Conservation (phyloP, 2,329 filamentous ascomycete species). For the Mariannaea sp. region DNA sequence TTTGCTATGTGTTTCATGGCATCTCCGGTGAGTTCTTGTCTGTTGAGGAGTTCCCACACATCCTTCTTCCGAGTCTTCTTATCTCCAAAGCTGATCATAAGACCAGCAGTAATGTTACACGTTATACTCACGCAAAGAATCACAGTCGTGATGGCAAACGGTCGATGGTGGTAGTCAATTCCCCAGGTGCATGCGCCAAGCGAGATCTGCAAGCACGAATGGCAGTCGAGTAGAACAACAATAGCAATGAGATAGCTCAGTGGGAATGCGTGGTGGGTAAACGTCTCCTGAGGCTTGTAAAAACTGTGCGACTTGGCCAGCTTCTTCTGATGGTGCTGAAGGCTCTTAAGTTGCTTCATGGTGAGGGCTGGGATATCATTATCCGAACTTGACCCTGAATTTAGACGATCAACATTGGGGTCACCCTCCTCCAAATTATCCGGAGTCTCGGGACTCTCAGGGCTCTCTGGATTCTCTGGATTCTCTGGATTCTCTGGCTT, state of each 20-base stretch:
- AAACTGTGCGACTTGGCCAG: conserved; percentile 84
- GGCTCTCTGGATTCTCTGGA: too few species aligned
- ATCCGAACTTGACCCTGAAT: conserved; percentile 44
- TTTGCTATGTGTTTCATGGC: conserved; percentile 57
- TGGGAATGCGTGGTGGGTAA: conserved; percentile 80
- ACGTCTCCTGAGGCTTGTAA: conserved; percentile 86
- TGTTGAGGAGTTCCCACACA: conserved; percentile 74
- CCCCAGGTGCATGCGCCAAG: conserved; percentile 80
- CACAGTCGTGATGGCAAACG: conserved; percentile 75
- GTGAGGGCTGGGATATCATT: conserved; percentile 66
- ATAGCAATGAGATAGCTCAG: conserved; percentile 74
- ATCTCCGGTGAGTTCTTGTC: conserved; percentile 73
- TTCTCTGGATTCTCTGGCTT: too few species aligned
- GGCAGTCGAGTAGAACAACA: conserved; percentile 78
- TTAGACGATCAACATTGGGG: conserved; percentile 42
- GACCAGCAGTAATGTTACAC: conserved; percentile 75
- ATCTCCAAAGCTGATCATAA: conserved; percentile 78
- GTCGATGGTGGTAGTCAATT: conserved; percentile 71
- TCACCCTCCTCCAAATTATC: conserved; percentile 48
- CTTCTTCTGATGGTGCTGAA: conserved; percentile 79
- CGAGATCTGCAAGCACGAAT: conserved; percentile 79
- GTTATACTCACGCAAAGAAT: conserved; percentile 81
- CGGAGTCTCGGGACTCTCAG: too few species aligned
- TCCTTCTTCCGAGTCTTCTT: conserved; percentile 83
- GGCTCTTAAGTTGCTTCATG: conserved; percentile 66